A percentile compares a stretch with the other conserved stretches of the same genome.
These are phyloP conservation scores for Neoascochyta sp. DNA, from an alignment of 2,329 filamentous ascomycete species.

Conservation along the genomic window DNA sequence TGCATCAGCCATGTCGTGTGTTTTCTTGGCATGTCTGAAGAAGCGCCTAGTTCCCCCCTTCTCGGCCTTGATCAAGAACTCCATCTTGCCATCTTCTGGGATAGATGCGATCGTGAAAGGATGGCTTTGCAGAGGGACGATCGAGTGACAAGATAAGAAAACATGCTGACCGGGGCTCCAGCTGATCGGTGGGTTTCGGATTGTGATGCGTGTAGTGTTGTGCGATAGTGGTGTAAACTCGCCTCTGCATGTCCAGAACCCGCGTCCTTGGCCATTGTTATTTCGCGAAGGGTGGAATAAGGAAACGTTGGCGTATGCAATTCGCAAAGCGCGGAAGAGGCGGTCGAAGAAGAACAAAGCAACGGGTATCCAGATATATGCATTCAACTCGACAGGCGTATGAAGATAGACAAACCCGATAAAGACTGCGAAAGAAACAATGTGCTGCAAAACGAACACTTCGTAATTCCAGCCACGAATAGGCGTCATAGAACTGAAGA, in stretches of 20 bases:
- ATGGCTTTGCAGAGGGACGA: constrained; percentile 59
- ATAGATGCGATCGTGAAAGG: constrained; percentile 62
- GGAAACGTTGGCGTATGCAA: constrained; percentile 41
- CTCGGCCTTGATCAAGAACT: constrained; percentile 55
- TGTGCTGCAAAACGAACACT: constrained; percentile 65
- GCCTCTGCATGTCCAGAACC: constrained; percentile 38
- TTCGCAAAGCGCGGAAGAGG: constrained; percentile 44
- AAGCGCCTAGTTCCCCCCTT: constrained; percentile 52
- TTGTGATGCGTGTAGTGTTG: constrained; percentile 55
- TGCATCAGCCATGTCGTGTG: constrained; percentile 10
- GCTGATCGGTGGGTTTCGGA: constrained; percentile 52
- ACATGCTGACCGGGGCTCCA: constrained; percentile 64
- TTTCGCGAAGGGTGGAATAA: constrained; percentile 39
- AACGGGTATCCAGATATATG: constrained; percentile 65
- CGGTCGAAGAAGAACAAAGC: constrained; percentile 62
- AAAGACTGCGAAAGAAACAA: constrained; percentile 59
- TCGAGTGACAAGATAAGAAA: constrained; percentile 56
- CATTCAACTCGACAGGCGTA: constrained; percentile 56
- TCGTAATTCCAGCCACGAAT: constrained; percentile 66
- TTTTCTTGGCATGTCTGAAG: constrained; percentile 50
- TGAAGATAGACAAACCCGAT: constrained; percentile 63
- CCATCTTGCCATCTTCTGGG: constrained; percentile 53
- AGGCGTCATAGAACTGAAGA: constrained; percentile 60
- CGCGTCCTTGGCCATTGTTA: constrained; percentile 18
- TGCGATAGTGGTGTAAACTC: constrained; percentile 49